Conservation (phyloP, 176 grass and related monocot genomes). For the Rhynchospora pubera region DNA sequence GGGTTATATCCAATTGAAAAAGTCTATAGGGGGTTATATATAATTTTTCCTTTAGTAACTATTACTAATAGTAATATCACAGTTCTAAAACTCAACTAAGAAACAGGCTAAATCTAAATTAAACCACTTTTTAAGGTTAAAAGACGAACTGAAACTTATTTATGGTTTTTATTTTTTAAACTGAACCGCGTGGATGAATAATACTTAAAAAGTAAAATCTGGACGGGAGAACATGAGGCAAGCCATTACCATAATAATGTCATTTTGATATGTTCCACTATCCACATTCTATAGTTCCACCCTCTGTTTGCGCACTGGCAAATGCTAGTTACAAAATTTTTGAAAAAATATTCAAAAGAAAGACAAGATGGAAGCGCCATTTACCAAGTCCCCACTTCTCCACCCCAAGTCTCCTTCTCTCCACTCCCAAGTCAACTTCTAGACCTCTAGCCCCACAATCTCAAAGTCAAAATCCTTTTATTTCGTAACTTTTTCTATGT, state of each 20-base stretch:
- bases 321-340: background rate
- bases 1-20: too few species aligned
- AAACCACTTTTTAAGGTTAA: too few species aligned
- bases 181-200: too few species aligned
- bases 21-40: too few species aligned
- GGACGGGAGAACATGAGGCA: too few species aligned
- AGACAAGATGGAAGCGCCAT: background rate
- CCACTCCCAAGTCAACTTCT: background rate
- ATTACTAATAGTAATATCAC: too few species aligned
- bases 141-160: too few species aligned
- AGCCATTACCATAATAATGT: background rate
- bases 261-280: background rate
- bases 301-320: background rate
- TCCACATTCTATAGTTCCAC: background rate
- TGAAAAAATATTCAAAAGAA: background rate
- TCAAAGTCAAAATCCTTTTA: background rate
- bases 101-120: too few species aligned
- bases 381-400: background rate
- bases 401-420: background rate
- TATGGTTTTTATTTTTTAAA: too few species aligned
- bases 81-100: too few species aligned
- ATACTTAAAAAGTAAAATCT: too few species aligned
- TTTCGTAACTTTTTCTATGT: background rate
- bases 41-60: too few species aligned
- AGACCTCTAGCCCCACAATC: background rate